phyloP scores from a whole-genome alignment of 208 protist genomes.

The Trichomonas vaginalis region DNA sequence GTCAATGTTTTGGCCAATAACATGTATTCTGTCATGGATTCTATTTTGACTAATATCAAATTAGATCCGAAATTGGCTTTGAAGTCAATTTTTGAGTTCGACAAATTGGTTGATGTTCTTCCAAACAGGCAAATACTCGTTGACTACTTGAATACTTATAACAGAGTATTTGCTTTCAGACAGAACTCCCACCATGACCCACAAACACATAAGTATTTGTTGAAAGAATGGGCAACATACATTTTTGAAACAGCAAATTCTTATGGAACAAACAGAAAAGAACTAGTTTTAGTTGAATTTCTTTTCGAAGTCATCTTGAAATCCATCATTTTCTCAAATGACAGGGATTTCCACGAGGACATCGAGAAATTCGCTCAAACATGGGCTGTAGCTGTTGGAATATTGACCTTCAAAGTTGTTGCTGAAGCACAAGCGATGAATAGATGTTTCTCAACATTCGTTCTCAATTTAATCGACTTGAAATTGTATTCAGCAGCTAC shows the following conservation, averaged over 20 bases:
- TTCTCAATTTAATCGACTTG: background rate
- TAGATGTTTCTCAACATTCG: background rate
- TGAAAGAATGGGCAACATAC: background rate
- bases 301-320: background rate
- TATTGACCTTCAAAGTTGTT: background rate
- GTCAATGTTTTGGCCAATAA: background rate
- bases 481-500: background rate
- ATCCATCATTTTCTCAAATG: background rate
- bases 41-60: background rate
- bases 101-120: background rate
- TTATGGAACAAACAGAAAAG: background rate
- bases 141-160: background rate
- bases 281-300: background rate
- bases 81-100: background rate
- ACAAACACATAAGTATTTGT: background rate
- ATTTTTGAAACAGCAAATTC: background rate
- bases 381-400: background rate
- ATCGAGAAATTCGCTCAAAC: background rate
- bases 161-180: background rate
- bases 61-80: background rate
- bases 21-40: background rate
- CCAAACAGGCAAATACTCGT: background rate
- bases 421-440: background rate
- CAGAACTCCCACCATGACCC: background rate
- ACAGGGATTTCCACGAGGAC: background rate